Evolutionary conservation across 2,329 filamentous ascomycete species (phyloP), one percentile per base, ranked within the genome.

Genomic region (Lasiodiplodia citricola): DNA sequence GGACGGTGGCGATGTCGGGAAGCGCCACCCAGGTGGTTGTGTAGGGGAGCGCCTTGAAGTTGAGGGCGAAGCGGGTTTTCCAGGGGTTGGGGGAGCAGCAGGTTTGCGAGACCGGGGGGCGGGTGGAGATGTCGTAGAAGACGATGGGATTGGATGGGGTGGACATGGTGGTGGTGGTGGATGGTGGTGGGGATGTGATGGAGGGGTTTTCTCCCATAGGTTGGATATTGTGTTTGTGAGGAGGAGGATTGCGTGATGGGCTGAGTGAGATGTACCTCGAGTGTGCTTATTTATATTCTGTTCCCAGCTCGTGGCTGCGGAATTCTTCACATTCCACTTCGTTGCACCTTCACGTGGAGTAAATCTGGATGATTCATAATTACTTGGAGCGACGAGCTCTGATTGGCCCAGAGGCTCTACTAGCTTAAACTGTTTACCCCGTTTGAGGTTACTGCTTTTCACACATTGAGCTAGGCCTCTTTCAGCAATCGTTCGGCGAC

Each of bases 21-120:
- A 90, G 73, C 7, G 82, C 74, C 0, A 88, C 81, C 85, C 87
- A 90, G 67, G 75, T 71, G 10, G 85, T 86, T n/a, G 73, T 75
- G 75, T 86, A 86, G 0, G 83, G 75, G 5, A 83, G 58, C 1
- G 54, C 28, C 71, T 87, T 87, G 80, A 83, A 83, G 71, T 85
- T 85, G 4, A 87, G 78, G 0, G 85, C 83, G 3, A 81, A 72
- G 21, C 85, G 83, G n/a, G 80, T 74, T 74, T 87, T 87, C 78
- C 81, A 86, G 18, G 84, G 83, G 70, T 87, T 87, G 3, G 84
- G 82, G 2, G 80, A 79, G 69, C 79, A 81, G n/a, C 82, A 80
- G 72, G 79, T 77, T 23, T 78, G 73, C 31, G 77, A 69, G 6
- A 73, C 60, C 8, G 80, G 80, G 6, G 65, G 65, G 4, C 55